Conservation (phyloP, 495 filamentous ascomycete species). For the Aspergillus carlsbadensis region DNA sequence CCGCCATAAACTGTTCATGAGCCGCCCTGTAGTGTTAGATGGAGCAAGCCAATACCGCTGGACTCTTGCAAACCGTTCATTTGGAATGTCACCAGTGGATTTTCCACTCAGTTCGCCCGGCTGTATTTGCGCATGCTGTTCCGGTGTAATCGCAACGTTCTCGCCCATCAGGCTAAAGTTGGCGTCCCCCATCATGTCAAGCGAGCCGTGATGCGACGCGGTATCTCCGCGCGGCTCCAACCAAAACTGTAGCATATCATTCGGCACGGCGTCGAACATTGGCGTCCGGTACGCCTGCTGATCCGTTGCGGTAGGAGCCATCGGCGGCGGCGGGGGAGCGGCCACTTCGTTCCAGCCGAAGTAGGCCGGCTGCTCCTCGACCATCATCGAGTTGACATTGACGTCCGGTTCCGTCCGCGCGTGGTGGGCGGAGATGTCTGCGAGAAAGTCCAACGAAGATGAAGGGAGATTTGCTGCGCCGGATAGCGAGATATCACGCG, state of each 20-base stretch:
- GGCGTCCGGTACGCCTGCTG: constrained; percentile 24
- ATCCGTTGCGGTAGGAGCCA: constrained; percentile 7
- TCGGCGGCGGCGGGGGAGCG: constrained; percentile 7
- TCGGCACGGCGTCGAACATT: constrained; percentile 31
- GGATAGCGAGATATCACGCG: constrained; percentile 28
- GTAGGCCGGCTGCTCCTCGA: constrained; percentile 34
- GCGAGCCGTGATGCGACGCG: constrained; percentile 34
- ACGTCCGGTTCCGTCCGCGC: constrained; percentile 32
- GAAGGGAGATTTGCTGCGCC: constrained; percentile 21
- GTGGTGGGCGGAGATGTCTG: constrained; percentile 40
- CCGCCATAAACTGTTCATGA: constrained; percentile 51
- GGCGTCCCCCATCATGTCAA: constrained; percentile 33
- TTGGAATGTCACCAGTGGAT: constrained; percentile 39
- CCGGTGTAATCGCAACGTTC: constrained; percentile 22
- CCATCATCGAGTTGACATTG: constrained; percentile 34
- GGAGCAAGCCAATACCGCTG: constrained; percentile 51
- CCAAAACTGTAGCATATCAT: constrained; percentile 42
- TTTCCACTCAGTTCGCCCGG: constrained; percentile 28
- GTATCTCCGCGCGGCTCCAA: constrained; percentile 39
- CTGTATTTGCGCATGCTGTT: constrained; percentile 26
- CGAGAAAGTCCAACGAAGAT: constrained; percentile 40
- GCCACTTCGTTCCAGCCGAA: constrained; percentile 38
- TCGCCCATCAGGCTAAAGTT: constrained; percentile 34
- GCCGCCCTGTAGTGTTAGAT: constrained; percentile 39
- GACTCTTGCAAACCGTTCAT: constrained; percentile 49